Evolutionary conservation across 306 rosid species (phyloP), one percentile per base, ranked within the genome.

Genomic region (Trifolium dubium): DNA sequence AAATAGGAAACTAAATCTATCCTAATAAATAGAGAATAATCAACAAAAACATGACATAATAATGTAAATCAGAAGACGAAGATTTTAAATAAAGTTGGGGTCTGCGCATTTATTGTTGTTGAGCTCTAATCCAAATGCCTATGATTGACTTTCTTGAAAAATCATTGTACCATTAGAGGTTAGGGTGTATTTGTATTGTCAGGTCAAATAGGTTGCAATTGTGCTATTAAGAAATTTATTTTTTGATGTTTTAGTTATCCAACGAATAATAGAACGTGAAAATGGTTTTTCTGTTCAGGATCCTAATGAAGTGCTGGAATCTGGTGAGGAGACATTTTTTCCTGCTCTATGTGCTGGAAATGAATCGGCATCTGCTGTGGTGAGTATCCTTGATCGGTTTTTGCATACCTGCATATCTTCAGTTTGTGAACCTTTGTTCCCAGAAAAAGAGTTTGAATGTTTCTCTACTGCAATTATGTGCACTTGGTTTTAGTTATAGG

Each of bases 251-350:
- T 65, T 32, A n/a, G 17, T 64, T 67, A 51, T 62, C 18, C 58
- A 58, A 67, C 67, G 50, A 68, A 77, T 78, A 58, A 67, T 71
- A 23, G 35, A 63, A 47, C 29, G 50, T 74, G 74, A 56, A 8
- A 39, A 51, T 65, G 35, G 65, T 46, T 83, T 41, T 66, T 80
- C 74, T 65, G 53, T 81, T 81, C 89, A 95, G 99, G 89, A 87
- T 83, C 80, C 84, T 55, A 65, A 69, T 10, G 90, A 83, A 76
- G 77, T 55, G 8, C 77, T 88, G 74, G 99, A 92, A 85, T 84
- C 92, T 71, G 99, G 98, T 39, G 98, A 90, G 83, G 86, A 92
- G 77, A 95, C 92, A 2, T 87, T 92, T 79, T 95, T 86, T 84
- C 98, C 99, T 73, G 97, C 99, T 73, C 76, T 95, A 4, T 71